Conservation (phyloP, 2,329 filamentous ascomycete genomes). For the Paraconiothyrium sp. region DNA sequence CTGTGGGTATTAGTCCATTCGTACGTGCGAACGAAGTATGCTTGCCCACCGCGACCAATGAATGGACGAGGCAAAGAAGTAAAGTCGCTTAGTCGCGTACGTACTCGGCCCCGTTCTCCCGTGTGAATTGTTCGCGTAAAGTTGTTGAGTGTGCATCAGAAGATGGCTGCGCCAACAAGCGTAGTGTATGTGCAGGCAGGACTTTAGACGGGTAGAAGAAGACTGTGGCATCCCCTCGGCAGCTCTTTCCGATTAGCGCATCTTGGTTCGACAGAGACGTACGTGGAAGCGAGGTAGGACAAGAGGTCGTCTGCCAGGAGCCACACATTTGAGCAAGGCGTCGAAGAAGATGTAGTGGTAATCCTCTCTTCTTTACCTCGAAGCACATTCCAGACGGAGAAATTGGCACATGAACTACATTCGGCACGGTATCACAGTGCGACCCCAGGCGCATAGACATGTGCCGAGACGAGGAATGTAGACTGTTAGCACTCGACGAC, state of each 20-base stretch:
- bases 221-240: neutral
- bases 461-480: conserved; percentile 3
- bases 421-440: neutral
- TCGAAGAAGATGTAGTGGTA: neutral
- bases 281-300: conserved; percentile 7
- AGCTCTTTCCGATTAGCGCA: neutral
- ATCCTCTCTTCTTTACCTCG: neutral
- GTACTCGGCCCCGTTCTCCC: neutral
- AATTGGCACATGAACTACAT: conserved; percentile 1
- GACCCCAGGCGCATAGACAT: neutral
- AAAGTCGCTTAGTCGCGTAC: neutral
- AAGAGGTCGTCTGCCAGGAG: neutral
- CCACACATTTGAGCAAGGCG: neutral
- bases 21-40: neutral
- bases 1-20: neutral
- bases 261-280: neutral
- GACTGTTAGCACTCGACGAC: neutral
- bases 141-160: conserved; percentile 3
- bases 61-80: neutral
- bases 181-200: neutral
- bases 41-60: neutral
- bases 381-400: neutral
- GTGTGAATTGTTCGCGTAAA: neutral
- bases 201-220: neutral
- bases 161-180: neutral